These are phyloP conservation scores for Botryococcus braunii DNA, from an alignment of 163 green algal genomes.

Conservation along the genomic window DNA sequence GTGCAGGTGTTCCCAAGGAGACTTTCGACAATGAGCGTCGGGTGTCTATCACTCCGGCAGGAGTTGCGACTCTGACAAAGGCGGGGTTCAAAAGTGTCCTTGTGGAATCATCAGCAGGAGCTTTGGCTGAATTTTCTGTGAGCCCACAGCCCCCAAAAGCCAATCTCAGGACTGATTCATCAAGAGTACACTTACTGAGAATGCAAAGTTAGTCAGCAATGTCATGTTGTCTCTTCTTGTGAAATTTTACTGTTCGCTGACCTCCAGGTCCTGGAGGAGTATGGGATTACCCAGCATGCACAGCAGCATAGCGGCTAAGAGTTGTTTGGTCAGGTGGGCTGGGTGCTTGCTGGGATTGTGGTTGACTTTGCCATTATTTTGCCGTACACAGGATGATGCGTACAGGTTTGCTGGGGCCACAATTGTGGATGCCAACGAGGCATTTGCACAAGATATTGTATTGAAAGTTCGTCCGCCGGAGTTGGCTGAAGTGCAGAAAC, in stretches of 20 bases:
- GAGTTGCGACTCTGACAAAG: constrained; percentile 43
- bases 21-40: constrained; percentile 45
- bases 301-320: not conserved
- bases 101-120: constrained; percentile 48
- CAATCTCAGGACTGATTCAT: too few species aligned
- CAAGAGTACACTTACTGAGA: not conserved
- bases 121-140: constrained; percentile 41
- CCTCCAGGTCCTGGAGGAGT: not conserved
- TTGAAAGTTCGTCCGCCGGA: constrained; percentile 66
- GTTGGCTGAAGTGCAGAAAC: constrained; percentile 21
- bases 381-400: constrained; percentile 52
- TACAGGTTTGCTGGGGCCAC: constrained; percentile 65
- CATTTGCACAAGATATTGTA: constrained; percentile 57
- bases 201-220: not conserved
- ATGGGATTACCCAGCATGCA: not conserved
- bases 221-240: not conserved
- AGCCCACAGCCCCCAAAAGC: not conserved
- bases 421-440: constrained; percentile 39
- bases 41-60: constrained; percentile 57
- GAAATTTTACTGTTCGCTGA: not conserved
- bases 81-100: constrained; percentile 53
- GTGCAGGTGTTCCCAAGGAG: constrained; percentile 65
- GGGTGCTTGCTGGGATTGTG: not conserved
- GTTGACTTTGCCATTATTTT: not conserved
- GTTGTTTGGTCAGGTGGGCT: not conserved